Conservation (phyloP, 345 rosid genomes). For the Populus pruinosa region DNA sequence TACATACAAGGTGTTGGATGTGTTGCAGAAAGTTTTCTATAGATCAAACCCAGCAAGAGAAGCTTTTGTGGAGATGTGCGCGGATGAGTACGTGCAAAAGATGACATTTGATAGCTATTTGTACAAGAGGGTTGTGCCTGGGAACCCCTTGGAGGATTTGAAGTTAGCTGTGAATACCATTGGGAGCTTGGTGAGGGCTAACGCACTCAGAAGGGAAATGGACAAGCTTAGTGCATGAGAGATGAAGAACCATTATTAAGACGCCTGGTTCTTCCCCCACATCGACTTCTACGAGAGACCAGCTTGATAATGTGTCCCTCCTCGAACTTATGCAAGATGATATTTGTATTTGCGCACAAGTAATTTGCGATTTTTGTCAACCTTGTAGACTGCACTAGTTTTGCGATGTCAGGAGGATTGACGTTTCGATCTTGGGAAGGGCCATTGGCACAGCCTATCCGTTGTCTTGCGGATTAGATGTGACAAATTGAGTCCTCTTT, state of each 20-base stretch:
- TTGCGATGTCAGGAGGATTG: no score
- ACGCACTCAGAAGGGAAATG: slow-evolving; percentile 87
- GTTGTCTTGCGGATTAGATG: no score
- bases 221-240: slow-evolving; percentile 62
- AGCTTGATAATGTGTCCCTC: no score
- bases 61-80: slow-evolving; percentile 93
- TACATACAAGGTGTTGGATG: slow-evolving; percentile 82
- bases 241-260: neutral
- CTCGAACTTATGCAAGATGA: no score
- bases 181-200: slow-evolving; percentile 92
- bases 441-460: no score
- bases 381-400: no score
- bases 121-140: slow-evolving; percentile 78
- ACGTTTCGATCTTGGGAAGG: no score
- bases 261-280: neutral
- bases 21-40: slow-evolving; percentile 84
- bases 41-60: slow-evolving; percentile 88
- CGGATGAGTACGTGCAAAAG: slow-evolving; percentile 86
- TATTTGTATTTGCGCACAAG: no score
- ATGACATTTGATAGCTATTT: slow-evolving; percentile 93
- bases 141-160: slow-evolving; percentile 79
- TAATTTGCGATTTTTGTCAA: no score
- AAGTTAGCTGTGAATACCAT: slow-evolving; percentile 88
- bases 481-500: no score
- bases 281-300: no score